Percentiles rank a stretch among this genome's conserved stretches.
These are phyloP conservation scores for Lactarius tabidus DNA, from an alignment of 768 basidiomycete genomes.

Conservation along the genomic window DNA sequence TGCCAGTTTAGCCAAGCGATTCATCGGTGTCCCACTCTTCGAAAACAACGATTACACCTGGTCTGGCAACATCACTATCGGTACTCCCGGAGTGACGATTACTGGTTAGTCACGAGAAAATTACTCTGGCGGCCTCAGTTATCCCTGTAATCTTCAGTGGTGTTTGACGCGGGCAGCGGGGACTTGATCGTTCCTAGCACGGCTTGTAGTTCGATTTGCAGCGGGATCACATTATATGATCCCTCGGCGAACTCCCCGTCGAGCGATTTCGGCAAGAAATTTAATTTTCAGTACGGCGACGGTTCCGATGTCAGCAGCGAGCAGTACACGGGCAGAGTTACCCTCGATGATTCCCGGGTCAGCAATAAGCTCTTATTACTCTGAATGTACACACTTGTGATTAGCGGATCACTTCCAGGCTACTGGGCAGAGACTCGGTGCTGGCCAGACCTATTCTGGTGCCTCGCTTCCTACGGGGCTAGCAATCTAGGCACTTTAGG, in stretches of 20 bases:
- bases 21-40: slow-evolving; percentile 1
- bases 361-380: not conserved
- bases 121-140: not conserved
- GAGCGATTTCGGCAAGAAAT: slow-evolving; percentile 27
- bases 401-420: slow-evolving; percentile 29
- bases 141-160: slow-evolving; percentile 27
- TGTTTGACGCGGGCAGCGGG: slow-evolving; percentile 38
- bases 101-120: not conserved
- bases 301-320: slow-evolving; percentile 39
- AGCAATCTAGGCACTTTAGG: slow-evolving; percentile 45
- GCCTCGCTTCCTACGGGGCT: slow-evolving; percentile 37
- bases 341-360: slow-evolving; percentile 34
- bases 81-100: slow-evolving; percentile 20
- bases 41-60: slow-evolving; percentile 1
- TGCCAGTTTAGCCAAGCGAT: too few relatives aligned
- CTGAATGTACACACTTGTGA: not conserved
- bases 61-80: slow-evolving; percentile 24
- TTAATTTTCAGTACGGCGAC: slow-evolving; percentile 38
- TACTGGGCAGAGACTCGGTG: slow-evolving; percentile 41
- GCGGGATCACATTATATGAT: slow-evolving; percentile 8
- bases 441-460: slow-evolving; percentile 38
- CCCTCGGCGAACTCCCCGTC: slow-evolving; percentile 23
- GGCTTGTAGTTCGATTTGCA: slow-evolving; percentile 32
- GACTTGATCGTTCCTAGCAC: slow-evolving; percentile 37
- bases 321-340: slow-evolving; percentile 42